A percentile compares a stretch with the other conserved stretches of the same genome.
Evolutionary conservation across 139 green algal species (phyloP).

Genomic region (Asterochloris erici): DNA sequence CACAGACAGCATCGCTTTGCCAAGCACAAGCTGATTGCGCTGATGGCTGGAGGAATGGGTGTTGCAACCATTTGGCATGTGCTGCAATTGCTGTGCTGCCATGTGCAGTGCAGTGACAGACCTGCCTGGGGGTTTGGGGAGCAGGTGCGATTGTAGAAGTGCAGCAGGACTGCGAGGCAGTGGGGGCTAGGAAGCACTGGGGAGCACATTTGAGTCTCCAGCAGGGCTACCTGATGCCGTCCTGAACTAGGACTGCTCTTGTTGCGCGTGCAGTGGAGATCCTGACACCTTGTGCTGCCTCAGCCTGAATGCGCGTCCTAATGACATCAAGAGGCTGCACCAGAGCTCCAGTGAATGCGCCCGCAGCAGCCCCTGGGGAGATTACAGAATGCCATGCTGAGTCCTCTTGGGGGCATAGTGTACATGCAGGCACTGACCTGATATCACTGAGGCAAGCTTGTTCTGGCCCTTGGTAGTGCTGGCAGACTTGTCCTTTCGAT

Average conservation of each 20-base stretch:
- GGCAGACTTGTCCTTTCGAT: too few relatives aligned
- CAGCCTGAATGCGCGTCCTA: slow-evolving; percentile 81
- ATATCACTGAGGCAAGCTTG: slow-evolving; percentile 9
- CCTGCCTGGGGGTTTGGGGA: background rate
- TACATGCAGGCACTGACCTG: background rate
- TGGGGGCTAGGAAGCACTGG: background rate
- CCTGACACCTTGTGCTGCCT: slow-evolving; percentile 48
- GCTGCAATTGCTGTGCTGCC: too few relatives aligned
- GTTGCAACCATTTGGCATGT: too few relatives aligned
- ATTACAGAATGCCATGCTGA: background rate
- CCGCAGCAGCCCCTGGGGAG: slow-evolving; percentile 51
- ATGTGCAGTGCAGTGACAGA: too few relatives aligned
- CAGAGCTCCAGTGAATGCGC: slow-evolving; percentile 17
- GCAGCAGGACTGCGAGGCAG: background rate
- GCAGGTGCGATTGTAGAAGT: background rate
- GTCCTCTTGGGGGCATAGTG: background rate
- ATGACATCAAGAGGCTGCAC: slow-evolving; percentile 86
- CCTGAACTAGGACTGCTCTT: background rate
- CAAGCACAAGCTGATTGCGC: too few relatives aligned
- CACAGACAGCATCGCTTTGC: too few relatives aligned
- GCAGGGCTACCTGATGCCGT: background rate
- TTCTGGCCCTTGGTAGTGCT: slow-evolving; percentile 6
- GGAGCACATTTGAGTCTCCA: background rate
- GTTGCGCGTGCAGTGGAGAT: background rate
- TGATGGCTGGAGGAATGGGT: too few relatives aligned